These are phyloP conservation scores for Rhododendron henanense DNA, from an alignment of 148 eudicot species.

Conservation along the genomic window DNA sequence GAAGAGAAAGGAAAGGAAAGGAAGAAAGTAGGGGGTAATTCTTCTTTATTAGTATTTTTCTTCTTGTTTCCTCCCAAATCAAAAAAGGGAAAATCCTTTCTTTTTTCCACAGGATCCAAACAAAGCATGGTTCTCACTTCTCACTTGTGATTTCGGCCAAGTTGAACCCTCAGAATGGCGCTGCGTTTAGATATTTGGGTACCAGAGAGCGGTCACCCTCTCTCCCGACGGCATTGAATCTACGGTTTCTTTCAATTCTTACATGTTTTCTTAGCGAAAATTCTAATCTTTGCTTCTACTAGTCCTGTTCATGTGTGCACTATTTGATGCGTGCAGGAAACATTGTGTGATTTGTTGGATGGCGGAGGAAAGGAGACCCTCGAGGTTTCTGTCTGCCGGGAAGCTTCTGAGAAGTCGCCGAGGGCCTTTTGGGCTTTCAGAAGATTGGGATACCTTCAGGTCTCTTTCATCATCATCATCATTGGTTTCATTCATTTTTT, in stretches of 20 bases:
- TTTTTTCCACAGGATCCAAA: too few relatives aligned
- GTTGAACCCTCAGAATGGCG: conserved; percentile 64
- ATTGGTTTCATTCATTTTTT: background rate
- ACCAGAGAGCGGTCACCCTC: conserved; percentile 76
- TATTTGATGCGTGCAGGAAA: conserved; percentile 41
- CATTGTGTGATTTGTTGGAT: conserved; percentile 79
- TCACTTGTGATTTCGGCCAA: conserved; percentile 49
- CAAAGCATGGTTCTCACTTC: too few relatives aligned
- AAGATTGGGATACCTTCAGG: conserved; percentile 85
- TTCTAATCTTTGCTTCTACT: background rate
- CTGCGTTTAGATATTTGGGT: conserved; percentile 75
- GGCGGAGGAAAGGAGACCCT: conserved; percentile 70
- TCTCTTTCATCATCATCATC: conserved; percentile 16
- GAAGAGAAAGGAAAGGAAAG: background rate
- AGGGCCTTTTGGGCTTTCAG: conserved; percentile 92
- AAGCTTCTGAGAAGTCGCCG: conserved; percentile 77
- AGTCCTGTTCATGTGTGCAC: background rate
- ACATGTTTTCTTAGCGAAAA: background rate
- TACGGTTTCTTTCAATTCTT: conserved; percentile 46
- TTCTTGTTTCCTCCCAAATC: too few relatives aligned
- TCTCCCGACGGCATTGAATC: conserved; percentile 62
- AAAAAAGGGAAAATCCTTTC: too few relatives aligned
- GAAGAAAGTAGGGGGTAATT: too few relatives aligned
- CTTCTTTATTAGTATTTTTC: too few relatives aligned
- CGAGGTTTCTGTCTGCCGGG: conserved; percentile 72